These are phyloP conservation scores for Sporothrix dimorphospora DNA, from an alignment of 2,329 filamentous ascomycete genomes.

Conservation along the genomic window DNA sequence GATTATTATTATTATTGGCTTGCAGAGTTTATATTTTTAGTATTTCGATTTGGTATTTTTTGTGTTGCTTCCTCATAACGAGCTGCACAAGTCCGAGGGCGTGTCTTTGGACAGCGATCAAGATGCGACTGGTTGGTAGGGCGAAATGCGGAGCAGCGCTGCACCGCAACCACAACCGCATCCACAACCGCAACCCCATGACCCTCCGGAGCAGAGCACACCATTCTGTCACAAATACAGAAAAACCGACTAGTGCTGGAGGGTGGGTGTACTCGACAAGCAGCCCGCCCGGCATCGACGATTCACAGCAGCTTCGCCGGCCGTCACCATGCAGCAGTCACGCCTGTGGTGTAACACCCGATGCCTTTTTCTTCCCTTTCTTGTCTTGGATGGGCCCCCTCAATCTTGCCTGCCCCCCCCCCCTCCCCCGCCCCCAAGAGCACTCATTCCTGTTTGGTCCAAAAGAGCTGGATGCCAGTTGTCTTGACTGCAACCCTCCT, in stretches of 20 bases:
- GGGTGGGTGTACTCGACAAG: too few relatives aligned
- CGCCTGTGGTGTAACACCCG: background rate
- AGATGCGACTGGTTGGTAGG: background rate
- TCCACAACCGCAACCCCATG: background rate
- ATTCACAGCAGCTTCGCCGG: background rate
- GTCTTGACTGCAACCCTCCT: background rate
- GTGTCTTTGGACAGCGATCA: background rate
- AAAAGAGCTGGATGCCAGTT: background rate
- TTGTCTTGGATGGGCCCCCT: background rate
- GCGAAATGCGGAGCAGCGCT: background rate
- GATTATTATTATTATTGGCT: background rate
- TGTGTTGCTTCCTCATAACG: background rate
- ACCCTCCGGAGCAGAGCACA: background rate
- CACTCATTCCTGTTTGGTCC: background rate
- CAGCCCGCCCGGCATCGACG: too few relatives aligned
- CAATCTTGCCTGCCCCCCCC: background rate
- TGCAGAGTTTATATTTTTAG: background rate
- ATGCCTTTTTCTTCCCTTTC: background rate
- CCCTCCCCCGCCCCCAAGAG: too few relatives aligned
- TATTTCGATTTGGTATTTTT: background rate
- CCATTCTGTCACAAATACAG: background rate
- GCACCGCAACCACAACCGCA: background rate
- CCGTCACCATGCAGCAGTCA: background rate
- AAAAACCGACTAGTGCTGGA: background rate
- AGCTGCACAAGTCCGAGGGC: too few relatives aligned